Conservation (phyloP, 2,329 filamentous ascomycete genomes). For the Aspergillus bombycis region DNA sequence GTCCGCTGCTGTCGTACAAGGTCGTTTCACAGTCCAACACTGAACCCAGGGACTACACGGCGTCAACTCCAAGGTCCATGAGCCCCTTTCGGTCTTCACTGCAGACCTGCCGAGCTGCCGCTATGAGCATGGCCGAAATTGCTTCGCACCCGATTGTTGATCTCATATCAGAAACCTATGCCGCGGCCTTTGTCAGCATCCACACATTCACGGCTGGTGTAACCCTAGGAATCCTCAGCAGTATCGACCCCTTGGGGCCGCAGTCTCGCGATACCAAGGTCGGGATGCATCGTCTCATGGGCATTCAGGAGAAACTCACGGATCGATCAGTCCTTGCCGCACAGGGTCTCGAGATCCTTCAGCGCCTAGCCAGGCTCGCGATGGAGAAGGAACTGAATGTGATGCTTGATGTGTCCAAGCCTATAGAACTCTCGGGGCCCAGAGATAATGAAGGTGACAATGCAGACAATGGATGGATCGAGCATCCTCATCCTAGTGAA, state of each 20-base stretch:
- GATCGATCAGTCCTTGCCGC: constrained; percentile 19
- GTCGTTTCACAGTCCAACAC: background rate
- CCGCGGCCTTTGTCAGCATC: constrained; percentile 28
- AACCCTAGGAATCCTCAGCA: constrained; percentile 25
- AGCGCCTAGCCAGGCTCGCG: constrained; percentile 19
- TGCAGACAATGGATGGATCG: background rate
- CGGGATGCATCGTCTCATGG: constrained; percentile 24
- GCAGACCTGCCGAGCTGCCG: constrained; percentile 24
- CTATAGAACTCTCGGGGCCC: background rate
- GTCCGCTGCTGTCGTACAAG: constrained; percentile 29
- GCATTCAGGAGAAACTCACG: constrained; percentile 23
- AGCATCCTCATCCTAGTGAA: background rate
- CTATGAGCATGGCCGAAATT: constrained; percentile 21
- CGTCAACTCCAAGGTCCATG: background rate
- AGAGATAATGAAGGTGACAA: background rate
- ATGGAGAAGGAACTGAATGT: constrained; percentile 28
- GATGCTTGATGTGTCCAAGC: constrained; percentile 17
- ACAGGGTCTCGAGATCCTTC: constrained; percentile 26
- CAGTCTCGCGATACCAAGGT: constrained; percentile 22
- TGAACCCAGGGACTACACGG: background rate
- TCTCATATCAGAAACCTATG: constrained; percentile 27
- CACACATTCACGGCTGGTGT: constrained; percentile 31
- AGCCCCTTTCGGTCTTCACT: constrained; percentile 15
- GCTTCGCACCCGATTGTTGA: constrained; percentile 13
- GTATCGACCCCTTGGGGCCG: constrained; percentile 23